phyloP scores from a whole-genome alignment of 768 basidiomycete species.

The Krasilnikovozyma curviuscula region DNA sequence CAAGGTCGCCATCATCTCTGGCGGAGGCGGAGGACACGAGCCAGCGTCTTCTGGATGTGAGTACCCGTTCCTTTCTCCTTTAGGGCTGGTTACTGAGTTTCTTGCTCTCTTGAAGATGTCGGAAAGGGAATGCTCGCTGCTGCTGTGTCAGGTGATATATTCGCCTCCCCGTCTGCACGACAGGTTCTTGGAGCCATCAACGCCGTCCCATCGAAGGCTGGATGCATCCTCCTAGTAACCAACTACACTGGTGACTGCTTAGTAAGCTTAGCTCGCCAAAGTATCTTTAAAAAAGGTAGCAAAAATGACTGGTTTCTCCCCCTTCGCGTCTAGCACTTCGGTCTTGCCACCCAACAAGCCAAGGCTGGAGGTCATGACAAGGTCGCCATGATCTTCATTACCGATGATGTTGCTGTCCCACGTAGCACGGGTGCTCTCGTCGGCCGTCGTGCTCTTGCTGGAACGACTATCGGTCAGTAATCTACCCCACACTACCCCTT shows the following conservation, averaged over 20 bases:
- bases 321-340: slow-evolving; percentile 70
- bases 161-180: slow-evolving; percentile 70
- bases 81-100: no score
- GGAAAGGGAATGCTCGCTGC: slow-evolving; percentile 64
- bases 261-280: no score
- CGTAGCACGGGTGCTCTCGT: slow-evolving; percentile 62
- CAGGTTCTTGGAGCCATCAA: slow-evolving; percentile 70
- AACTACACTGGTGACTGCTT: slow-evolving; percentile 74
- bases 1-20: slow-evolving; percentile 22
- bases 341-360: slow-evolving; percentile 68
- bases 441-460: slow-evolving; percentile 46
- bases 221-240: slow-evolving; percentile 30
- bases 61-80: no score
- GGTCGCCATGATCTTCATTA: slow-evolving; percentile 60
- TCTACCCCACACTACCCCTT: no score
- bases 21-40: slow-evolving; percentile 23
- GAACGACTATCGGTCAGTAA: slow-evolving; percentile 21
- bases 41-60: slow-evolving; percentile 22
- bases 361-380: slow-evolving; percentile 44
- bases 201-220: slow-evolving; percentile 30
- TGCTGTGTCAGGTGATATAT: slow-evolving; percentile 72
- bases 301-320: slow-evolving; percentile 11
- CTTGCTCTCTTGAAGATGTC: no score
- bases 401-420: slow-evolving; percentile 77
- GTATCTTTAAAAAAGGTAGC: no score